Base-by-base conservation (phyloP, 2,329 filamentous ascomycete species). In the Trichoderma asperellum region DNA sequence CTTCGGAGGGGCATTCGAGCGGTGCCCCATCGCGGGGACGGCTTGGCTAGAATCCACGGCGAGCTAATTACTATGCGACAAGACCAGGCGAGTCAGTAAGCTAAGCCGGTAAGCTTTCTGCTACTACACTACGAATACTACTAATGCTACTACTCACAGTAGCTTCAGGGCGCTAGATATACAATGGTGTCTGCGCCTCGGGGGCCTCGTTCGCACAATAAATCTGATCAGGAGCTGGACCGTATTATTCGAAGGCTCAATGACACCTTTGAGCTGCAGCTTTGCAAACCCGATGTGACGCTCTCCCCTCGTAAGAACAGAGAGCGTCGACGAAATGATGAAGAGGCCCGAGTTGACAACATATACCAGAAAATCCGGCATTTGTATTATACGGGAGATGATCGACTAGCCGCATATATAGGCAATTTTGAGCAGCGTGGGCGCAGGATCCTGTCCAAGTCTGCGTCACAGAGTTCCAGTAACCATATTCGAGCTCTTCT, bases 251-350 rank as follows among this genome's bases (percentile, higher is more conserved):
- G 72, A 29, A 73, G 73, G 0, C 71, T 79, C 29, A 78, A 75
- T 58, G 68, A 68, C 34, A 72, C 74, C 40, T 79, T 75, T 59
- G 70, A 69, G 11, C 72, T 79, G 4, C 67, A 71, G 16, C 74
- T 79, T 16, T 55, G 67, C 21, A 69, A 72, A 21, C 74, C 74
- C 3, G 73, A 76, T 63, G 58, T 70, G 7, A 73, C 62, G 2
- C 64, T 76, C n/a, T 75, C 75, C 32, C 77, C 76, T n/a, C 73
- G 70, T 55, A 74, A 74, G 61, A 72, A 70, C 24, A 72, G 70
- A 34, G 70, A 70, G 43, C 71, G 69, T 56, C 69, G 37, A 27
- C 73, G 68, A 24, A 73, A 71, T 10, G 73, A 73, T 40, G 74
- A 76, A 7, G 72, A 77, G 47, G 70, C 70, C 2, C 72, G 73